These are phyloP conservation scores for Maudiozyma turicensis DNA, from an alignment of 805 yeast genomes.

Conservation along the genomic window DNA sequence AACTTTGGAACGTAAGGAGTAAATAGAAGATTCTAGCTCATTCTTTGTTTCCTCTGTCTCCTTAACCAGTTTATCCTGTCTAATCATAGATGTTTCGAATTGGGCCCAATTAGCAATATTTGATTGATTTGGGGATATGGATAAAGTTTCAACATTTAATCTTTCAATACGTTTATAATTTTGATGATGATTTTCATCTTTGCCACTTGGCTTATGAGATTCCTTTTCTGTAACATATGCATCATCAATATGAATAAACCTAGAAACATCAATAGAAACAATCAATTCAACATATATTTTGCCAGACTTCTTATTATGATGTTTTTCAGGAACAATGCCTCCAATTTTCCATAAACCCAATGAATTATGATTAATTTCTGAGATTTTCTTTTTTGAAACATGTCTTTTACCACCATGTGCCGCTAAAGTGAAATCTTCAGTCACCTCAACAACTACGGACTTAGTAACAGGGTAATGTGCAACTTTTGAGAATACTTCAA, in stretches of 20 bases:
- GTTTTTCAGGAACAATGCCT: conserved; percentile 48
- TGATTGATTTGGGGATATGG: conserved; percentile 50
- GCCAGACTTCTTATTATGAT: not conserved
- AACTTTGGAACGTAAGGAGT: conserved; percentile 91
- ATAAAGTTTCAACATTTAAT: conserved; percentile 39
- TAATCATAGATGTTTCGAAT: conserved; percentile 69
- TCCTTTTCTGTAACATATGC: conserved; percentile 86
- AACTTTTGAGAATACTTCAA: conserved; percentile 94
- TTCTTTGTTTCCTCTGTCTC: conserved; percentile 96
- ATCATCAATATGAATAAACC: conserved; percentile 82
- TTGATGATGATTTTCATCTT: not conserved
- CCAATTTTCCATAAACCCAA: conserved; percentile 68
- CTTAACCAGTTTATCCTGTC: conserved; percentile 90
- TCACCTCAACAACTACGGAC: conserved; percentile 85
- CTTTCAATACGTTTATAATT: not conserved
- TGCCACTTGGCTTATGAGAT: not conserved
- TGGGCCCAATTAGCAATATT: conserved; percentile 56
- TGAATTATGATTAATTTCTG: conserved; percentile 22
- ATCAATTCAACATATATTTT: conserved; percentile 22
- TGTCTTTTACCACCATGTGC: not conserved
- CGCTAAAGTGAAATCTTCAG: conserved; percentile 65
- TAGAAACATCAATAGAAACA: conserved; percentile 93
- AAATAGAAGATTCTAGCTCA: conserved; percentile 95
- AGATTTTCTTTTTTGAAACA: not conserved
- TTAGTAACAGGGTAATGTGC: conserved; percentile 89